phyloP scores from a whole-genome alignment of 1,139 yeast genomes.

The Nakaseomyces bracarensis region DNA sequence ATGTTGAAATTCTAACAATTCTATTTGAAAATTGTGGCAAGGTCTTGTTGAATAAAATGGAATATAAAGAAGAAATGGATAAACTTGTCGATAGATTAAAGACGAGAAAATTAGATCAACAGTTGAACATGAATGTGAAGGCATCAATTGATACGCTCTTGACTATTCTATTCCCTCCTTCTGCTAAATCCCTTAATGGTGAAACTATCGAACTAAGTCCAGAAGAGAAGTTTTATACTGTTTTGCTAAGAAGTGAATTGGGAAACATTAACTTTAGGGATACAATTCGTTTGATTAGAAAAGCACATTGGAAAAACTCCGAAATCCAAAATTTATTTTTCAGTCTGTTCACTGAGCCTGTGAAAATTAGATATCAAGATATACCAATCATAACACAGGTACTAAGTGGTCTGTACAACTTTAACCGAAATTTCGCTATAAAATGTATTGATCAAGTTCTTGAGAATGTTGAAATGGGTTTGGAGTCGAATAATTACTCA shows the following conservation, averaged over 20 bases:
- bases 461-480: slow-evolving; percentile 56
- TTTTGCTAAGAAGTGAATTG: slow-evolving; percentile 47
- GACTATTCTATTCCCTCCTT: slow-evolving; percentile 54
- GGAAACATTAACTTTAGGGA: slow-evolving; percentile 33
- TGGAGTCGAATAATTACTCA: slow-evolving; percentile 58
- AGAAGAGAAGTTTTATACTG: slow-evolving; percentile 44
- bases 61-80: slow-evolving; percentile 50
- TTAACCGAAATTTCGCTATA: slow-evolving; percentile 37
- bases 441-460: slow-evolving; percentile 54
- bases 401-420: slow-evolving; percentile 35
- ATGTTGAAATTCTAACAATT: slow-evolving; percentile 56
- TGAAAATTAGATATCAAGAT: slow-evolving; percentile 51
- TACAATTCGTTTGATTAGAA: slow-evolving; percentile 38
- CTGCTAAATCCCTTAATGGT: slow-evolving; percentile 30
- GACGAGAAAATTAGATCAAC: slow-evolving; percentile 43
- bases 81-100: slow-evolving; percentile 55
- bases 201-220: slow-evolving; percentile 30
- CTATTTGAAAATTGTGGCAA: slow-evolving; percentile 72
- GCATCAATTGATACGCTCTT: slow-evolving; percentile 55
- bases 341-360: slow-evolving; percentile 54
- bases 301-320: slow-evolving; percentile 42
- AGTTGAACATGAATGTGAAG: slow-evolving; percentile 48
- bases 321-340: slow-evolving; percentile 38
- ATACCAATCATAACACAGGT: slow-evolving; percentile 45
- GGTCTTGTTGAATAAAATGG: slow-evolving; percentile 53